phyloP scores from a whole-genome alignment of 192 early-diverging fungal species.

The Coemansia sp. region DNA sequence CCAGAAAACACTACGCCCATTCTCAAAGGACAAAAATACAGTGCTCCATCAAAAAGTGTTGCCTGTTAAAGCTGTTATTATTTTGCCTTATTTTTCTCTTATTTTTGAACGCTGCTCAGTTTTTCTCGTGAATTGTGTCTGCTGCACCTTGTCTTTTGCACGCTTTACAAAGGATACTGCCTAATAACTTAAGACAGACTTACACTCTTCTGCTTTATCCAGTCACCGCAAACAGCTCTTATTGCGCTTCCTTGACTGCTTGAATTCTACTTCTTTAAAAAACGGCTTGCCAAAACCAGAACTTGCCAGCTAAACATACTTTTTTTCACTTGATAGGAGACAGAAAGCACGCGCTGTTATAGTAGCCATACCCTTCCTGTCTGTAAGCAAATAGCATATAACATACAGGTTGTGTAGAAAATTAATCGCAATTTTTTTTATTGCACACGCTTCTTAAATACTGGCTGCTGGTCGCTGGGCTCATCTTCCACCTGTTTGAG shows the following conservation, averaged over 20 bases:
- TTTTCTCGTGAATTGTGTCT: background rate
- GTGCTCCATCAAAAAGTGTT: background rate
- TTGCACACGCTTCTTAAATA: background rate
- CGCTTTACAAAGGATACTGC: background rate
- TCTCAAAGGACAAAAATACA: background rate
- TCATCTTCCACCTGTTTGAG: too few species aligned
- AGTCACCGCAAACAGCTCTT: too few species aligned
- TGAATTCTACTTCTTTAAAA: background rate
- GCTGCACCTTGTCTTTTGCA: background rate
- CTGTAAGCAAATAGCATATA: background rate
- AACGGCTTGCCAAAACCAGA: too few species aligned
- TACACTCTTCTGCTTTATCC: too few species aligned
- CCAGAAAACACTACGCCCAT: background rate
- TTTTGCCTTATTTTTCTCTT: background rate
- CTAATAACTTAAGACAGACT: background rate
- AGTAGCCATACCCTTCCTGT: background rate
- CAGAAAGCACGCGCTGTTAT: background rate
- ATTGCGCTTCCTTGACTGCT: background rate
- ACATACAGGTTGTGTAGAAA: background rate
- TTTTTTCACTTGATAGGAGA: too few species aligned
- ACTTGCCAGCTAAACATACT: too few species aligned
- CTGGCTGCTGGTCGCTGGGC: background rate
- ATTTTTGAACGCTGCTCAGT: background rate
- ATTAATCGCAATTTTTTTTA: background rate
- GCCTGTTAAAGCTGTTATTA: background rate